These are phyloP conservation scores for Plantago coronopus DNA, from an alignment of 305 asterid species.

Conservation along the genomic window DNA sequence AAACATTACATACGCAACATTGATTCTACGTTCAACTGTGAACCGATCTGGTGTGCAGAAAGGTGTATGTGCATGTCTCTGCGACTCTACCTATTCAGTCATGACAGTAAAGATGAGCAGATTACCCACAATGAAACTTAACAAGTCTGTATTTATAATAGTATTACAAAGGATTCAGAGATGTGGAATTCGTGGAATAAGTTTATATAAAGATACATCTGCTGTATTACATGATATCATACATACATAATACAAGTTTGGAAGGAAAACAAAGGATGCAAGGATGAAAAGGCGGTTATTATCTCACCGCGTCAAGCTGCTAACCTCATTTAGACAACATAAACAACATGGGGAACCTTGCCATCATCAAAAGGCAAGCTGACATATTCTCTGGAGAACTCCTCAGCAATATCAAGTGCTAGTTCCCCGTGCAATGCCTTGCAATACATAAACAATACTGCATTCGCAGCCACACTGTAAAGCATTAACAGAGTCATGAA, in stretches of 20 bases:
- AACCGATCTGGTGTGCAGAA: no score
- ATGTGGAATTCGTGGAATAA: background rate
- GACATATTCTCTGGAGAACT: constrained; percentile 67
- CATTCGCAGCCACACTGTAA: constrained; percentile 40
- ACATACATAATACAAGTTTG: constrained; percentile 4
- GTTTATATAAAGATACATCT: background rate
- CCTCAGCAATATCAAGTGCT: constrained; percentile 81
- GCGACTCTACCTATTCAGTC: no score
- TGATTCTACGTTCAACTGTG: no score
- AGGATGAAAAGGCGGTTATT: constrained; percentile 6
- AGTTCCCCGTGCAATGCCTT: constrained; percentile 66
- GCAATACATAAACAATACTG: constrained; percentile 52
- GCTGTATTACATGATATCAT: constrained; percentile 15
- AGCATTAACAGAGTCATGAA: constrained; percentile 49
- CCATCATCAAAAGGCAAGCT: constrained; percentile 79
- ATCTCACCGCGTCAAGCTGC: constrained; percentile 9
- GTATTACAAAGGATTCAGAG: background rate
- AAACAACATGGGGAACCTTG: constrained; percentile 58
- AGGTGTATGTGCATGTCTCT: no score
- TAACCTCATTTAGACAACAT: constrained; percentile 33
- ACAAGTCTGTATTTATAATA: no score
- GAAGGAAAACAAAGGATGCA: background rate
- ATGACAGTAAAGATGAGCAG: no score
- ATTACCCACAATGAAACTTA: no score
- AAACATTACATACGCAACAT: no score